Base-by-base conservation (phyloP, 208 protist genomes). In the Leishmania tropica region DNA sequence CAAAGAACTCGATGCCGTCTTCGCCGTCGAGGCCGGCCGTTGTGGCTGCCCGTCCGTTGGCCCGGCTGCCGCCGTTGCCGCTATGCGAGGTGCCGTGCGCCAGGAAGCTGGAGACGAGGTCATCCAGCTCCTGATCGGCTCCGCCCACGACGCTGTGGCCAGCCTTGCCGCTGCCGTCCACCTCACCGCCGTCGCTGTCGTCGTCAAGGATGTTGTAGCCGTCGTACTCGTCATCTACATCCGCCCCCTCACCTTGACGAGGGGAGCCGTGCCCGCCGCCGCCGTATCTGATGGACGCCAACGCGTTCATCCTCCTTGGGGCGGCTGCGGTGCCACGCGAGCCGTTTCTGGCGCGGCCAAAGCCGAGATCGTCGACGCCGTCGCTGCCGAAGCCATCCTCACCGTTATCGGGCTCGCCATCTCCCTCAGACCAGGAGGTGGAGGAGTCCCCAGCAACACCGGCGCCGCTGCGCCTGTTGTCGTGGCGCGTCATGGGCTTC, bases 161-260 rank as follows among this genome's bases (percentile, higher is more conserved):
- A 78, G 42, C 51, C 78, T 58, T 79, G 8, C 13, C 70, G 42
- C 54, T 78, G 13, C 60, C 83, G 15, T 84, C 81, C 31, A 82
- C 80, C 31, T 84, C 88, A 48, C 68, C 53, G 40, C 85, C 88
- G 6, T 72, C 84, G 67, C 84, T 73, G 62, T 93, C 81, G 53
- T 92, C 88, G 40, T 90, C 90, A 40, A 96, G 86, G 72, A 96
- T 93, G 81, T 96, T 91, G 80, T 93, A 96, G 74, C 85, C 89
- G 68, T 79, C 83, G 60, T 79, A 82, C 35, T 75, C 75, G 48
- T 89, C 87, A 31, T 81, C 53, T 47, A 75, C 80, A 21, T 68
- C 85, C 2, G 84, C 80, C 48, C 54, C 70, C 70, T 31, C 70
- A 54, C 70, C 45, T 37, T 45, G 21, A 51, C 45, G 7, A 54